Base-by-base conservation (phyloP, 192 early-diverging fungal genomes). In the Mortierella antarctica region DNA sequence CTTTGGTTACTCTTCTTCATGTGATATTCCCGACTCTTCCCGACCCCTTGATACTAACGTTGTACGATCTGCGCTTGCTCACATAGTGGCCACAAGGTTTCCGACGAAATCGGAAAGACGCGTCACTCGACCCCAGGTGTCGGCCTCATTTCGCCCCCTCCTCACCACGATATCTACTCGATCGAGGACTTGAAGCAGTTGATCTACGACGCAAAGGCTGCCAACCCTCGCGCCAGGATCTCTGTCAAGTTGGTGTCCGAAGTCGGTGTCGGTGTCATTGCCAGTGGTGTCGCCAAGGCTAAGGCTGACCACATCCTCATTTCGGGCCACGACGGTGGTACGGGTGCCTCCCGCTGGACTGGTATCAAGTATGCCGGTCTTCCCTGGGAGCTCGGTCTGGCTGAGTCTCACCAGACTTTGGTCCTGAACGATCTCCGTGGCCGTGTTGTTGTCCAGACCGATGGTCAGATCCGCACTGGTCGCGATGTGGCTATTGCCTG, bases 101-200 rank as follows among this genome's bases (percentile, higher is more conserved):
- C 90, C 0, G 80, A 87, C 10, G 89, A 90, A 15, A 95, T 94
- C 66, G 93, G 93, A 13, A 89, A 87, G 61, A 99, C 97, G 23
- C 89, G 97, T 62, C 96, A 99, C 72, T 94, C 96, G 10, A 97
- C 96, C 14, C 95, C 97, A 20, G 96, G 96, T 41, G 96, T 98
- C 45, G 96, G 96, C 52, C 88, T 99, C 39, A 98, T 99, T 65
- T 96, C 94, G 13, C 97, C 97, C 41, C 97, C 97, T 81, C 97
- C 97, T 70, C 97, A 98, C 84, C 97, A 99, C 87, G 97, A 99
- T 84, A 98, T 98, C 68, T 98, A 99, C 89, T 98, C 96, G 15
- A 99, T 99, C 70, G 97, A 99, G 84, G 97, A 99, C 82, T 88
- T 99, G 67, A 97, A 97, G 89, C 98, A 99, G 86, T 84, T 99